Base-by-base conservation (phyloP, 108 stramenopile species). In the Nitzschia putrida region DNA sequence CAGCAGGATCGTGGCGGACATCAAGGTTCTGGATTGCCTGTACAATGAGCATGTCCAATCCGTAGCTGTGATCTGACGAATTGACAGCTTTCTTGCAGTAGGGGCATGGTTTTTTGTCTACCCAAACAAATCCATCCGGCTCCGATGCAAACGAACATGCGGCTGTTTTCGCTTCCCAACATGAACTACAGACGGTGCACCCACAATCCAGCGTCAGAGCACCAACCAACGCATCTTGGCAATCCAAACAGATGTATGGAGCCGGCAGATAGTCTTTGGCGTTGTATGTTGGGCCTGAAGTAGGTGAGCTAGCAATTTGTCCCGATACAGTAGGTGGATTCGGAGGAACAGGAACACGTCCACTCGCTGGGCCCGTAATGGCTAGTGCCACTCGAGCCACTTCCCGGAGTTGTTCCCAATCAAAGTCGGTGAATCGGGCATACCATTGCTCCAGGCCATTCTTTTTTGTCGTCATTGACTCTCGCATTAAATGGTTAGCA, bases 191-290 rank as follows among this genome's bases (percentile, higher is more conserved):
- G 7, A 80, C 70, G 2, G 70, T 70, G 49, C 80, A 80, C 40
- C 74, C 69, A 40, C 80, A 80, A 57, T 44, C 43, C 11, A 80
- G 54, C 6, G 69, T 57, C 13, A 63, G 49, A 10, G 80, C 74
- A 50, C 74, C 74, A 10, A 75, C 74, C 45, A 80, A 11, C 18
- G 71, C 80, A 68, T 80, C 80, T 0, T 72, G 72, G 34, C 80
- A 80, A 26, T 69, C 23, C 7, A 26, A 13, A 57, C 80, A 80
- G 47, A 80, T 41, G 34, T 73, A 76, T 7, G 53, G n/a, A 6
- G 51, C 9, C 6, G 80, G 80, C 2, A 80, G 29, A 34, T 47
- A 25, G 16, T 77, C 69, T 12, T 23, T 39, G 1, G 76, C 76
- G 3, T 3, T 20, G 63, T 77, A 77, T 7, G 4, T 24, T 18